Evolutionary conservation across 1,284 basidiomycete genomes (phyloP).

Genomic region (Puccinia polysora): DNA sequence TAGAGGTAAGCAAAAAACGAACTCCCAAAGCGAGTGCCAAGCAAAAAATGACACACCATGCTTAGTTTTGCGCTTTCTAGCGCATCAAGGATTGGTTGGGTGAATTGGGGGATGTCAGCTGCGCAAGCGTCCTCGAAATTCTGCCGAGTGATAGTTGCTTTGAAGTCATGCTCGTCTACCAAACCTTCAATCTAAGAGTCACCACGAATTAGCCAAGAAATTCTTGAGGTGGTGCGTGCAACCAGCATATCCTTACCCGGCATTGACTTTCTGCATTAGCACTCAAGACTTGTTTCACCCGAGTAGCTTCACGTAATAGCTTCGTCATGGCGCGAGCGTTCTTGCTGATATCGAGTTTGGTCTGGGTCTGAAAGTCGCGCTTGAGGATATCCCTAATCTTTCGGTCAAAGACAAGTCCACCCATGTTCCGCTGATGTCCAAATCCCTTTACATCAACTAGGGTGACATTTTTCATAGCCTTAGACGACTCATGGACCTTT

Average conservation of each 20-base stretch:
- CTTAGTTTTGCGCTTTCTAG: conserved; percentile 66
- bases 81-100: conserved; percentile 72
- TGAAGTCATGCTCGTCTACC: conserved; percentile 85
- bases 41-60: conserved; percentile 56
- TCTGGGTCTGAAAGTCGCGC: conserved; percentile 67
- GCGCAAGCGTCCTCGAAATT: conserved; percentile 69
- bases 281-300: conserved; percentile 87
- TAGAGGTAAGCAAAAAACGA: background rate
- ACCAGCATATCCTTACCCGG: conserved; percentile 58
- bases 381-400: conserved; percentile 76
- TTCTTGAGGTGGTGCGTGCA: conserved; percentile 5
- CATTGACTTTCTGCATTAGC: conserved; percentile 77
- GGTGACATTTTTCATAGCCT: conserved; percentile 63
- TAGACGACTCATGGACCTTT: conserved; percentile 53
- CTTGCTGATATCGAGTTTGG: conserved; percentile 51
- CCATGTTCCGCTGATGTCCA: conserved; percentile 71
- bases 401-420: conserved; percentile 78
- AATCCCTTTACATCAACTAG: conserved; percentile 71
- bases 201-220: conserved; percentile 19
- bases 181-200: conserved; percentile 72
- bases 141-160: conserved; percentile 68
- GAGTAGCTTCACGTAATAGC: conserved; percentile 83
- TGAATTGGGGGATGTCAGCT: conserved; percentile 59
- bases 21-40: background rate
- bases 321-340: conserved; percentile 87